Evolutionary conservation across 2,329 filamentous ascomycete genomes (phyloP).

Genomic region (Didymella sp.): DNA sequence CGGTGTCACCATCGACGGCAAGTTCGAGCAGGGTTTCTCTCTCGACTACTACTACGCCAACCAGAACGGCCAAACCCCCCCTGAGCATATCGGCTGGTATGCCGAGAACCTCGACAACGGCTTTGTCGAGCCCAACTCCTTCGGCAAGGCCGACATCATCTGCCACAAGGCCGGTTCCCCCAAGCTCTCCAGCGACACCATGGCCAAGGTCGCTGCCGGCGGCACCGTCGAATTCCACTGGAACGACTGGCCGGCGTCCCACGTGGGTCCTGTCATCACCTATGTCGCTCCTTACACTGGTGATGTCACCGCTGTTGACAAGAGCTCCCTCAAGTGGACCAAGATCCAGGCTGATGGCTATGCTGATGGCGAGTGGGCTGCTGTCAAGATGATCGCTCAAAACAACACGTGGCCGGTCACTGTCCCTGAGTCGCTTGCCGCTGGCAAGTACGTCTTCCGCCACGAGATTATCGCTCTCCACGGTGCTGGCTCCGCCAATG

Average conservation of each 20-base stretch:
- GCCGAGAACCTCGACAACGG: slow-evolving; percentile 49
- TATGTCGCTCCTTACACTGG: slow-evolving; percentile 48
- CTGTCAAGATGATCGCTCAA: slow-evolving; percentile 51
- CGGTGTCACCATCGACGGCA: slow-evolving; percentile 57
- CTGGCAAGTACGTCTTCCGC: slow-evolving; percentile 63
- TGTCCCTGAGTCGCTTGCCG: slow-evolving; percentile 53
- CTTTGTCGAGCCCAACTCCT: slow-evolving; percentile 42
- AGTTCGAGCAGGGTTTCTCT: slow-evolving; percentile 55
- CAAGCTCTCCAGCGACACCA: slow-evolving; percentile 47
- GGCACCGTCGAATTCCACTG: slow-evolving; percentile 61
- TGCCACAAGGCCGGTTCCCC: slow-evolving; percentile 66
- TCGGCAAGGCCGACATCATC: slow-evolving; percentile 57
- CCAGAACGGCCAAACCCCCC: slow-evolving; percentile 33
- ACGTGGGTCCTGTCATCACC: slow-evolving; percentile 50
- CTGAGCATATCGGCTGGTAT: slow-evolving; percentile 55
- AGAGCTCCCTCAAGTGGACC: slow-evolving; percentile 47
- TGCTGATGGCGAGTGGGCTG: slow-evolving; percentile 46
- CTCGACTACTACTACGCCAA: slow-evolving; percentile 51
- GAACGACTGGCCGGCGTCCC: slow-evolving; percentile 53
- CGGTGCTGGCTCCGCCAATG: slow-evolving; percentile 51
- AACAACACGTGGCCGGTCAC: slow-evolving; percentile 58
- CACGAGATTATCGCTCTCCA: slow-evolving; percentile 64
- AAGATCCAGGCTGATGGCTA: slow-evolving; percentile 48
- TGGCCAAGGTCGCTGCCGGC: slow-evolving; percentile 67
- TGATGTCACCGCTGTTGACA: slow-evolving; percentile 43